Evolutionary conservation across 768 basidiomycete genomes (phyloP).

Genomic region (Psilocybe cubensis): DNA sequence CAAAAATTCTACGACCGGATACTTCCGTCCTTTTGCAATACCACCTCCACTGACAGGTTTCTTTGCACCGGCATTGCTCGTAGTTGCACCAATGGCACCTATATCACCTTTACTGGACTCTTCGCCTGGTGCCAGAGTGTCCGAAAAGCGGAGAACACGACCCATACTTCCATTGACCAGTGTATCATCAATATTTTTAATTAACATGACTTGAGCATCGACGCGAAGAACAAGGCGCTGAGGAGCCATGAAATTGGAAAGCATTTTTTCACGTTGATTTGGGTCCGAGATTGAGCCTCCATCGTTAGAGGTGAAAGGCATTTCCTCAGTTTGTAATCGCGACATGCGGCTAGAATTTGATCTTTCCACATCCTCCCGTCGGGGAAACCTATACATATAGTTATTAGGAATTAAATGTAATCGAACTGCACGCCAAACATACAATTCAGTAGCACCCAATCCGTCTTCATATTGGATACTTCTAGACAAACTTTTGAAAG

Average conservation of each 20-base stretch:
- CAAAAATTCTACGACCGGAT: conserved; percentile 82
- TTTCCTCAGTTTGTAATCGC: conserved; percentile 55
- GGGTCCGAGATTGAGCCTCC: conserved; percentile 57
- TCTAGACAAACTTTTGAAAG: conserved; percentile 73
- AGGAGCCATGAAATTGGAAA: conserved; percentile 92
- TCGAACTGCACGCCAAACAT: conserved; percentile 32
- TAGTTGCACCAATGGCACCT: conserved; percentile 27
- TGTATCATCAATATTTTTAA: conserved; percentile 90
- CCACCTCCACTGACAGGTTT: conserved; percentile 28
- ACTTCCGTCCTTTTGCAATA: conserved; percentile 29
- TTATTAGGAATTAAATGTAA: background rate
- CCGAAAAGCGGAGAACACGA: conserved; percentile 73
- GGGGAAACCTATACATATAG: conserved; percentile 73
- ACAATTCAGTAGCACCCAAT: conserved; percentile 91
- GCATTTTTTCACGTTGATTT: conserved; percentile 72
- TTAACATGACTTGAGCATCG: conserved; percentile 92
- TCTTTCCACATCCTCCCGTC: conserved; percentile 87
- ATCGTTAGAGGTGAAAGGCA: conserved; percentile 63
- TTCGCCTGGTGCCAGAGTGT: conserved; percentile 50
- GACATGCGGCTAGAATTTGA: conserved; percentile 77
- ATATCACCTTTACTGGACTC: conserved; percentile 24
- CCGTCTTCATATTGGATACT: conserved; percentile 79
- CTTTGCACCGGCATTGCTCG: conserved; percentile 26
- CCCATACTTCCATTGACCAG: conserved; percentile 97
- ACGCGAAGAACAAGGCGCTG: conserved; percentile 66